Base-by-base conservation (phyloP, 148 eudicot species). In the Silene latifolia region DNA sequence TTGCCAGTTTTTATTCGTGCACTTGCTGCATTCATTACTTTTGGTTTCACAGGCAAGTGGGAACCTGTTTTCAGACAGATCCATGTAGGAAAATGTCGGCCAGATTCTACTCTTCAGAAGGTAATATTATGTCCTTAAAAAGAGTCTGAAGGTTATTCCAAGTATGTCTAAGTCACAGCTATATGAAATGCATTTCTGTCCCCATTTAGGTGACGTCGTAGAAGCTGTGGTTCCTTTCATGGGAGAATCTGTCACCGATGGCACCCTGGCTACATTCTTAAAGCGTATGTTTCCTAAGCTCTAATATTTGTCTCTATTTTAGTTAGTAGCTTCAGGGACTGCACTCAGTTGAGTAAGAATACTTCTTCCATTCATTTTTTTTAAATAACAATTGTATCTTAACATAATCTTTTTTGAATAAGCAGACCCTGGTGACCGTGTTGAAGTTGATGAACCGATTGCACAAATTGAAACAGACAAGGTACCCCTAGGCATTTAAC, bases 61-160 rank as follows among this genome's bases (percentile, higher is more conserved):
- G 83, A 39, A 61, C 83, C 59, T 66, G 66, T 79, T 76, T 82
- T 74, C 88, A 80, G 73, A 76, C 74, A 57, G 77, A 75, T 72
- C 82, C 77, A 67, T 69, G 76, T 17, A 44, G 71, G 76, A 78
- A 74, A 70, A 75, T 75, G 57, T 77, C 78, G 69, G 81, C 61
- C 64, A 81, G 89, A 81, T 56, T 75, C 64, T 93, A 85, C 86
- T 86, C 91, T 47, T 90, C 97, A 17, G 86, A 88, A 39, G 82
- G 82, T 83, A 89, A 89, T 87, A 76, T 63, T 79, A 24, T 83
- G 4, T 69, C 71, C 35, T 76, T 57, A 53, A 14, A 67, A 14
- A 67, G 47, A 68, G 25, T 56, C 23, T 17, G 11, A 19, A 12
- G 57, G 64, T 69, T 25, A 61, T 8, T 72, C 42, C 56, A 8